Evolutionary conservation across 305 asterid genomes (phyloP).

Genomic region (Rubia balearica): DNA sequence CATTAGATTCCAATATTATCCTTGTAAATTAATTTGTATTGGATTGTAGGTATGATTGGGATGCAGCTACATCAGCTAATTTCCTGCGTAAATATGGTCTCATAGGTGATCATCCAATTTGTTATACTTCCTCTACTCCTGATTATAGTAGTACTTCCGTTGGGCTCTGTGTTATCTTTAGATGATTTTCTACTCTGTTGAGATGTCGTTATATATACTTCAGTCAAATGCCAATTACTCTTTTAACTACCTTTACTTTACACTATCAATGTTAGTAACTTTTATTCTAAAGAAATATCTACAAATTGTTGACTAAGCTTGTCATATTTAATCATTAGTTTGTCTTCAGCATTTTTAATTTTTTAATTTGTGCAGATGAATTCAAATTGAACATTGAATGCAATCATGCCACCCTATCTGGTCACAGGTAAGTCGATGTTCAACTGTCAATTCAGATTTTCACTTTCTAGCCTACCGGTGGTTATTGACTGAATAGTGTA

Average conservation of each 20-base stretch:
- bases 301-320: background rate
- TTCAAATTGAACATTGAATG: constrained; percentile 88
- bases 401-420: constrained; percentile 94
- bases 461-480: background rate
- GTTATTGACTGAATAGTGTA: background rate
- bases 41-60: constrained; percentile 86
- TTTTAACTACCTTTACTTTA: background rate
- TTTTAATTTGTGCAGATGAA: constrained; percentile 38
- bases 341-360: background rate
- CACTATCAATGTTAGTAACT: background rate
- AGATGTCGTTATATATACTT: background rate
- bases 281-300: background rate
- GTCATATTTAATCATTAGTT: background rate
- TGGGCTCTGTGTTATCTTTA: background rate
- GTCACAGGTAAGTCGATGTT: constrained; percentile 66
- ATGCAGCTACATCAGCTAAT: constrained; percentile 93
- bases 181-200: background rate
- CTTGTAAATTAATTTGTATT: constrained; percentile 9
- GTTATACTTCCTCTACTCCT: background rate
- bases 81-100: constrained; percentile 91
- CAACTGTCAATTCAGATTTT: background rate
- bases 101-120: constrained; percentile 38
- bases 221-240: background rate
- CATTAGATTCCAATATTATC: background rate
- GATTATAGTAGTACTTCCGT: background rate